Evolutionary conservation across 1,284 basidiomycete species (phyloP), one percentile per base, ranked within the genome.

Genomic region (Coniophora puteana): DNA sequence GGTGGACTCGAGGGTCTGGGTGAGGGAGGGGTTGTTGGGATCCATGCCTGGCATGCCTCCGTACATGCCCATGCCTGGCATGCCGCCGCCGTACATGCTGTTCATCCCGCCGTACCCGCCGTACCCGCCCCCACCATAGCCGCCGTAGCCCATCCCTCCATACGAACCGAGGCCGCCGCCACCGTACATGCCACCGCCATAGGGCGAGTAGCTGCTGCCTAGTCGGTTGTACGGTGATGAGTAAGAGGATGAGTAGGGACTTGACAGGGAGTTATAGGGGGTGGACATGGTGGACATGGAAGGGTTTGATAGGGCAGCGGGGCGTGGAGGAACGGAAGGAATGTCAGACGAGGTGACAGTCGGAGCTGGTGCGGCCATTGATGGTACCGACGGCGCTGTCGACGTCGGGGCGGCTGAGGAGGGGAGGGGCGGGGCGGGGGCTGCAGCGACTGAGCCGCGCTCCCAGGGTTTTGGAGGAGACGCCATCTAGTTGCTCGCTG

Each of bases 401-500:
- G 59, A 16, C 20, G 58, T 37, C 37, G 57, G 32, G 14, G 56
- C 27, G 4, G 55, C 18, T 12, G 57, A 30, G 8, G 55, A 20
- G 26, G 58, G 32, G 36, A 58, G 36, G 13, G 56, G 44, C 4
- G 57, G 34, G 24, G 63, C 21, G 2, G 65, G 25, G 8, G 62
- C 48, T 11, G 66, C 51, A 25, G 71, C 61, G 18, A 62, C 56
- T 25, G 67, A 66, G 26, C 77, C 76, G 29, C 78, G 73, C 60
- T 90, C 88, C 88, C 89, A 91, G 51, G 88, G 88, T 60, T 90
- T 91, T 61, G 86, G 88, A 41, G 88, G 88, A 18, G 88, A 88
- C 24, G 74, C 78, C 83, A 87, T 88, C 23, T 37, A 14, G 10
- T 14, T 24, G 4, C 8, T 20, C 5, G 36, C 13, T 39, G 37